Conservation (phyloP, 371 early-diverging fungal species). For the Rhizopus delemar region DNA sequence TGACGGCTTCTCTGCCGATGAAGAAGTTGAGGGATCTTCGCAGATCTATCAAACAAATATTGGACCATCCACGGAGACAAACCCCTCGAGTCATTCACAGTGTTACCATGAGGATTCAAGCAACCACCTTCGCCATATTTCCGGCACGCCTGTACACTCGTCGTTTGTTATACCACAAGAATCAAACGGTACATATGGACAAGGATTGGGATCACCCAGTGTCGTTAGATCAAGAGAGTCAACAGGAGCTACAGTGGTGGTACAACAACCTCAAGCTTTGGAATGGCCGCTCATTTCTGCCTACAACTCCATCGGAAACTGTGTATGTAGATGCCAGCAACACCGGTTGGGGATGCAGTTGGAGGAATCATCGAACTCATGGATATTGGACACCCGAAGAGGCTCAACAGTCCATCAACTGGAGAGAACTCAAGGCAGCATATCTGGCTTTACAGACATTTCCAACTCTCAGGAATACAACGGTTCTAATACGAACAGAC, state of each 20-base stretch:
- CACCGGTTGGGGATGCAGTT: conserved; percentile 16
- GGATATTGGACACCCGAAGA: conserved; percentile 18
- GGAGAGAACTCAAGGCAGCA: conserved; percentile 22
- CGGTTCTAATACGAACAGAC: conserved; percentile 6
- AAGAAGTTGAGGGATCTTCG: conserved; percentile 25
- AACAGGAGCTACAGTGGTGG: conserved; percentile 13
- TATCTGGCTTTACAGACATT: conserved; percentile 11
- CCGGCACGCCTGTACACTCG: conserved; percentile 17
- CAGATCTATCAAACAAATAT: conserved; percentile 12
- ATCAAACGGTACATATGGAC: conserved; percentile 13
- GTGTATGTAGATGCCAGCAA: conserved; percentile 7
- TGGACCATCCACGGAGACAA: conserved; percentile 6
- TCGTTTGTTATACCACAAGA: too few species aligned
- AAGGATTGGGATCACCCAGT: conserved; percentile 3
- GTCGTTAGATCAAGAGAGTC: background rate
- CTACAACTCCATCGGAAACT: conserved; percentile 2
- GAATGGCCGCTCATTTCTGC: conserved; percentile 18
- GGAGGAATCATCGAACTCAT: background rate
- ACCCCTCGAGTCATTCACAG: conserved; percentile 8
- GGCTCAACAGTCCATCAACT: conserved; percentile 23
- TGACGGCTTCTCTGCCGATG: conserved; percentile 14
- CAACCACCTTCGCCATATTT: conserved; percentile 13
- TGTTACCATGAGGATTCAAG: conserved; percentile 19
- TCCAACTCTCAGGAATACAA: conserved; percentile 3
- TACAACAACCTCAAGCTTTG: conserved; percentile 6